These are phyloP conservation scores for Diaporthe australafricana DNA, from an alignment of 2,329 filamentous ascomycete genomes.

Conservation along the genomic window DNA sequence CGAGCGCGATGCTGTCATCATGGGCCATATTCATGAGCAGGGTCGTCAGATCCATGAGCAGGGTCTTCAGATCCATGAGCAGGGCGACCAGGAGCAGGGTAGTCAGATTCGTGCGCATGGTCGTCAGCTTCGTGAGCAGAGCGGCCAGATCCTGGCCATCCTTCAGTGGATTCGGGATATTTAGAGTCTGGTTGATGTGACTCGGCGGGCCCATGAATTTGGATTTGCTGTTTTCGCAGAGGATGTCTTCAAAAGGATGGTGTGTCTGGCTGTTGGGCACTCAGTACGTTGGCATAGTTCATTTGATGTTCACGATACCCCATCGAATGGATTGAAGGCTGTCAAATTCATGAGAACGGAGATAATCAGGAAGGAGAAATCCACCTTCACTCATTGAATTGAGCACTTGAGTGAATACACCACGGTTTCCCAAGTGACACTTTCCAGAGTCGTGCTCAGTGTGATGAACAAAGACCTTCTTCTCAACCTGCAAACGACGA, in stretches of 20 bases:
- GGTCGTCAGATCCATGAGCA: background rate
- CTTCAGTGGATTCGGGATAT: background rate
- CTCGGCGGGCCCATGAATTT: background rate
- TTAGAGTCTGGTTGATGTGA: background rate
- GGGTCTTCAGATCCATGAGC: too few species aligned
- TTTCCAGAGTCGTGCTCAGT: background rate
- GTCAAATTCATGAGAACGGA: background rate
- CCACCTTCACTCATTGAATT: background rate
- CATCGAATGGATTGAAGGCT: background rate
- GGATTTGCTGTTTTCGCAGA: background rate
- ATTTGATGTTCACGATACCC: background rate
- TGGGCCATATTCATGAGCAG: background rate
- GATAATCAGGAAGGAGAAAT: background rate
- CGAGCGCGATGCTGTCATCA: background rate
- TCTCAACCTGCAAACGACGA: too few species aligned
- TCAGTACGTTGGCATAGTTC: background rate
- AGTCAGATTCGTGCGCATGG: too few species aligned
- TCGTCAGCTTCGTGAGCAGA: too few species aligned
- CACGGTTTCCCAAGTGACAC: too few species aligned
- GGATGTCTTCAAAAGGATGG: background rate
- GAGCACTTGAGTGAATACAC: too few species aligned
- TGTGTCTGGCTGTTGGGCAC: background rate
- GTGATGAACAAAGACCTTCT: background rate
- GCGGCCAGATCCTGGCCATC: background rate
- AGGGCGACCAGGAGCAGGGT: too few species aligned